Percentiles rank a stretch among this genome's conserved stretches.
Conservation (phyloP, 164 flowering plant genomes). For the Pachysandra terminalis region DNA sequence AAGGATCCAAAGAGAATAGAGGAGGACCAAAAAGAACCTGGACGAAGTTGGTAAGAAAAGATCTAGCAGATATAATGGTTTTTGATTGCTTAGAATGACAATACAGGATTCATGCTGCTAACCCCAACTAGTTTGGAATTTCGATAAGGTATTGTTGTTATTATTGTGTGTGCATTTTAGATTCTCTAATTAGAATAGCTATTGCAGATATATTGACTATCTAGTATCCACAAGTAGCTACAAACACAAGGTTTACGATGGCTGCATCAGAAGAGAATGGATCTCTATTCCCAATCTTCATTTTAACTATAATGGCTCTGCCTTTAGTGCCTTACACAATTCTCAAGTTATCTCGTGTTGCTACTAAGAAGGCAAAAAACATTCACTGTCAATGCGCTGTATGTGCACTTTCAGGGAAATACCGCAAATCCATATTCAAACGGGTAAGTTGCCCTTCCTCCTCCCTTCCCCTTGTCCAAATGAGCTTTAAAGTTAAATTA, state of each 20-base stretch:
- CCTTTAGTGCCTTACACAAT: constrained; percentile 92
- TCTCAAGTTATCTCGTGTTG: constrained; percentile 62
- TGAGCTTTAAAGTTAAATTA: neutral
- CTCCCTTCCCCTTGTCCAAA: neutral
- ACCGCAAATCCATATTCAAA: constrained; percentile 69
- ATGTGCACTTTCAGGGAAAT: constrained; percentile 79
- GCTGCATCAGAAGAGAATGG: constrained; percentile 84
- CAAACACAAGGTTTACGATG: constrained; percentile 33
- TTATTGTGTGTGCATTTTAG: neutral
- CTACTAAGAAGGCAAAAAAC: constrained; percentile 58
- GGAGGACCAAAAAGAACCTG: too few species aligned
- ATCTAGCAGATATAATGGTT: too few species aligned
- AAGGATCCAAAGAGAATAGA: too few species aligned
- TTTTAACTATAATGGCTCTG: constrained; percentile 91
- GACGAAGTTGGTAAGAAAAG: too few species aligned
- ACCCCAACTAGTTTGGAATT: neutral
- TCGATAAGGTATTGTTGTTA: neutral
- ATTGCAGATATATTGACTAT: constrained; percentile 10
- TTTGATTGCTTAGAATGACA: too few species aligned
- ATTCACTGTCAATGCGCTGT: constrained; percentile 76
- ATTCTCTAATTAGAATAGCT: neutral
- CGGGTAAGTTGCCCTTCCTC: constrained; percentile 35
- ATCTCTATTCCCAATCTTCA: constrained; percentile 84
- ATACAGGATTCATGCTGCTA: too few species aligned
- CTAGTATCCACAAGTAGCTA: neutral